Evolutionary conservation across 805 yeast genomes (phyloP), one percentile per base, ranked within the genome.

Genomic region (Ogataea paraovalis): DNA sequence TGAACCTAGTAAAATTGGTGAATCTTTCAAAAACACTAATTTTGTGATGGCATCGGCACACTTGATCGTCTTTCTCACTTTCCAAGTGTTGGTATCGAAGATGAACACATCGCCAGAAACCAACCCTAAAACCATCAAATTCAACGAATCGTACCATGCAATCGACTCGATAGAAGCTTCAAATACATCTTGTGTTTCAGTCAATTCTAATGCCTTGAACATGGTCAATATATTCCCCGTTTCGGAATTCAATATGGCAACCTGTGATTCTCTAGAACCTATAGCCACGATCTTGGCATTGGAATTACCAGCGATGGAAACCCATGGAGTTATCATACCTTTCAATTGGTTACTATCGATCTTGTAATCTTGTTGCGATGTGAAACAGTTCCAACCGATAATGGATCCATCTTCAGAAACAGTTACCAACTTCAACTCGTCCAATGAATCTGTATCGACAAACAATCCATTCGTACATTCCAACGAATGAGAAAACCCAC

Each of bases 271-370:
- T 60, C 92, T 79, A 3, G 92, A 83, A 28, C 97, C 98, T 32
- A 82, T 77, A 4, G 96, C 96, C 22, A 82, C 64, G 39, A 85
- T 69, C 56, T 72, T 74, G 23, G 70, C 64, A 20, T 47, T 65
- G 16, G 78, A 67, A 45, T 74, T 74, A 48, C 78, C 71, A 36
- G 81, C 68, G 23, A 88, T 60, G 4, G 92, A 78, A 41, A 92
- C 92, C 97, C 98, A 94, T 19, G 97, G 95, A 45, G 94, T 86
- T 51, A 75, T 72, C 45, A 78, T 75, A 27, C 94, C 95, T 60
- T 80, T 85, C 63, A 89, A 79, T 18, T 54, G 56, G 49, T 83
- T 86, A 21, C 74, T 73, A 21, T 78, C 75, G 50, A 87, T 70
- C 59, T 83, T 85, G 72, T 80, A 92, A 53, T 78, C 74, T 33